Base-by-base conservation (phyloP, 225 moss, liverwort and hornwort species). In the Marchantia paleacea region DNA sequence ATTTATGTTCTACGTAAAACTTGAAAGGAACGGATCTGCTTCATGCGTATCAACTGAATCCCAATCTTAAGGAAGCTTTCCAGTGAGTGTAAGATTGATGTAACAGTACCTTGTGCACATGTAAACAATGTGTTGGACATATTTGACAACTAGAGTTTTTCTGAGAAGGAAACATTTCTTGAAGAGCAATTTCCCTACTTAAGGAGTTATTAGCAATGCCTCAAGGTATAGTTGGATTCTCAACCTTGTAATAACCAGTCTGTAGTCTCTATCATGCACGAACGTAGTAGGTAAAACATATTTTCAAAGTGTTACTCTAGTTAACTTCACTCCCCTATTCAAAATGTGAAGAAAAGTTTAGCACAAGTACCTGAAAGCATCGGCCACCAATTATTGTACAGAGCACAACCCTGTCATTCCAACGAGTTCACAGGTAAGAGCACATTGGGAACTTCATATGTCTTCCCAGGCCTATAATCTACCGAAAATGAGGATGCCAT, bases 371-470 rank as follows among this genome's bases (percentile, higher is more conserved):
- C 96, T 80, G 91, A 91, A 75, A 99, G 95, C 99, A 99, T 92
- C 11, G 95, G 94, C 99, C 99, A 99, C 99, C 95, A 99, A 73
- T 99, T 99, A 87, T 79, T 95, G 78, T 99, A 99, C 76, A 99
- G 81, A 75, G 83, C 90, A 88, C 99, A 99, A 78, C 95, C 92
- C 91, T 93, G 90, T 75, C 60, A 68, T 72, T 9, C 52, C 80
- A 66, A 73, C 31, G 53, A 18, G 51, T 31, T 75, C 13, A 66
- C 75, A 81, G 22, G 55, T 52, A 52, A 74, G 15, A 53, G 62
- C 72, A 53, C 7, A 47, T 72, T 58, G 2, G 72, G 39, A 61
- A 62, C 74, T 52, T n/a, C n/a, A 1, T 52, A 12, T 51, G 51
- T n/a, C 50, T 10, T n/a, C 50, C 15, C 22, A 72, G 47, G 1